These are phyloP conservation scores for Psilocybe cubensis DNA, from an alignment of 768 basidiomycete species.

Conservation along the genomic window DNA sequence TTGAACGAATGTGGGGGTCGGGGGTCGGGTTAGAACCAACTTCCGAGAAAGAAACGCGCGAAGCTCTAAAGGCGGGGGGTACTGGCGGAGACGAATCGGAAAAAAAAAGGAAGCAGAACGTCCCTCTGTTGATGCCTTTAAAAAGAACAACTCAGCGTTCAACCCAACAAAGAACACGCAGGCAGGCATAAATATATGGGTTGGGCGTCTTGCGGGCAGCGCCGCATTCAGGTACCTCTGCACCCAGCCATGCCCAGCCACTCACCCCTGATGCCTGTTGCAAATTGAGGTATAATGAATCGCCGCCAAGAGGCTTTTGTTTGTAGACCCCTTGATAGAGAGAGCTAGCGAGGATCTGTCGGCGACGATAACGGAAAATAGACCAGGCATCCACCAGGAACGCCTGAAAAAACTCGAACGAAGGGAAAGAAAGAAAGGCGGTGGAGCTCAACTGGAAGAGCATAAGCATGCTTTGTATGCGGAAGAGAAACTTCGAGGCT, in stretches of 20 bases:
- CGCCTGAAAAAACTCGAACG: background rate
- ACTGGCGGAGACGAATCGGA: background rate
- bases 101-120: constrained; percentile 2
- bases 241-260: background rate
- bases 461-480: constrained; percentile 4
- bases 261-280: constrained; percentile 1
- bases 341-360: background rate
- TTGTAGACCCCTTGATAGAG: background rate
- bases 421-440: constrained; percentile 43
- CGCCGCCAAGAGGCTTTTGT: background rate
- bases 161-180: constrained; percentile 7
- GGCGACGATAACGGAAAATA: background rate
- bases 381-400: background rate
- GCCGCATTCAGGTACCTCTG: constrained; percentile 12
- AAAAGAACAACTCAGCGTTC: constrained; percentile 10
- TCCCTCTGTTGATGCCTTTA: background rate
- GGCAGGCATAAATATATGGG: constrained; percentile 7
- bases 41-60: constrained; percentile 4
- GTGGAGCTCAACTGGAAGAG: constrained; percentile 30
- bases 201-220: constrained; percentile 1
- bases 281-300: constrained; percentile 1
- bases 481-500: constrained; percentile 2
- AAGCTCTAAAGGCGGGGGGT: background rate
- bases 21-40: background rate
- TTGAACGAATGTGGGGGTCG: constrained; percentile 14